Percentiles rank a stretch among this genome's conserved stretches.
These are phyloP conservation scores for Lichina pygmaea DNA, from an alignment of 495 filamentous ascomycete genomes.

Conservation along the genomic window DNA sequence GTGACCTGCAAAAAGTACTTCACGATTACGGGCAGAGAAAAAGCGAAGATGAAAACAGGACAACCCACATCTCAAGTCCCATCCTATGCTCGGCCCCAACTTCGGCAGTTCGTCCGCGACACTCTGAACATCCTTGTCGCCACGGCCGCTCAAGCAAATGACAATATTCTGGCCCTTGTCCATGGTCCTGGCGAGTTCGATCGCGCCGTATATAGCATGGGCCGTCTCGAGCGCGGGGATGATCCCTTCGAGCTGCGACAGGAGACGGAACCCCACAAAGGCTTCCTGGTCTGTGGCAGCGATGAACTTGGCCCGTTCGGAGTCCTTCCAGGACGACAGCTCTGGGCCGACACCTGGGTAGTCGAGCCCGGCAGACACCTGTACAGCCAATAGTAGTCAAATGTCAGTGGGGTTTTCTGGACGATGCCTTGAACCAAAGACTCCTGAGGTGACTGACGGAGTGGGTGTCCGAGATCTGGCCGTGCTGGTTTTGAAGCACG, in stretches of 20 bases:
- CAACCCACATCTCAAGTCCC: constrained; percentile 54
- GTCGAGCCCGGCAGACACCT: constrained; percentile 76
- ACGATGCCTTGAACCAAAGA: neutral
- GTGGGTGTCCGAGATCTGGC: constrained; percentile 85
- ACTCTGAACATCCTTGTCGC: constrained; percentile 96
- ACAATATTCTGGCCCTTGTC: constrained; percentile 68
- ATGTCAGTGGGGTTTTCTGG: too few relatives aligned
- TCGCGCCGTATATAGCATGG: constrained; percentile 71
- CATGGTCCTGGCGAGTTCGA: constrained; percentile 84
- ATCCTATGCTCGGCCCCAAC: constrained; percentile 76
- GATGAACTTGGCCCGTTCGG: constrained; percentile 57
- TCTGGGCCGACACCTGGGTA: constrained; percentile 95
- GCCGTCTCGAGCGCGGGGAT: constrained; percentile 87
- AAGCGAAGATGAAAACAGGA: too few relatives aligned
- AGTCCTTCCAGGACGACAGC: constrained; percentile 78
- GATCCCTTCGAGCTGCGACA: constrained; percentile 76
- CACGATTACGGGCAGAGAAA: too few relatives aligned
- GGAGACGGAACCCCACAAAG: constrained; percentile 61
- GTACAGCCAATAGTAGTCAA: neutral
- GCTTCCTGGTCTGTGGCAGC: constrained; percentile 82
- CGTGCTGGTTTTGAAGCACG: constrained; percentile 70
- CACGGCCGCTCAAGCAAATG: constrained; percentile 77
- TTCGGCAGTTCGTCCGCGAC: constrained; percentile 83
- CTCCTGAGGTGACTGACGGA: constrained; percentile 18
- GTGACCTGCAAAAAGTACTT: too few relatives aligned